Conservation (phyloP, 495 filamentous ascomycete species). For the Daldinia bambusicola region DNA sequence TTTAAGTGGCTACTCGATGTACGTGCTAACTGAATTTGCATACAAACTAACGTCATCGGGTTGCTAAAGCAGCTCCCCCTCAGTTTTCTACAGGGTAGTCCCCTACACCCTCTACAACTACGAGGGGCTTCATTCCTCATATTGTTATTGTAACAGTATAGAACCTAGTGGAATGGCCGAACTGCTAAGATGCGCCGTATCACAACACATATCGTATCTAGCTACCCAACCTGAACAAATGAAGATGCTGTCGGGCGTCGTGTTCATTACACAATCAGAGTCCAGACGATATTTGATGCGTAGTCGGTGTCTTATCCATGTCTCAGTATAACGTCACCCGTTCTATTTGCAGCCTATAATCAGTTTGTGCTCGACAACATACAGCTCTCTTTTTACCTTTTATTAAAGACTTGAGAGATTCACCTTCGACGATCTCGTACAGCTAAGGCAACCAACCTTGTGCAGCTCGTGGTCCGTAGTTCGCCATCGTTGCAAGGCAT, state of each 20-base stretch:
- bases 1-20: slow-evolving; percentile 18
- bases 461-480: neutral
- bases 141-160: neutral
- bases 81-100: neutral
- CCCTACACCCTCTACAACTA: neutral
- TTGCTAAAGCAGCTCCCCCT: slow-evolving; percentile 20
- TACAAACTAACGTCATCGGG: slow-evolving; percentile 16
- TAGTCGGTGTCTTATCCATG: neutral
- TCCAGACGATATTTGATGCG: slow-evolving; percentile 5
- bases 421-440: neutral
- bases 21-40: slow-evolving; percentile 28
- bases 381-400: neutral
- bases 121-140: neutral
- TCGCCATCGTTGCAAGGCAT: slow-evolving; percentile 12
- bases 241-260: slow-evolving; percentile 17
- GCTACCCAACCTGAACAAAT: slow-evolving; percentile 9
- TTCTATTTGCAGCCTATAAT: slow-evolving; percentile 10
- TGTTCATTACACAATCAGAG: slow-evolving; percentile 7
- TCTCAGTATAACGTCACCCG: slow-evolving; percentile 18
- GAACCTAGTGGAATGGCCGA: neutral
- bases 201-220: neutral
- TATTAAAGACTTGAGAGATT: slow-evolving; percentile 1
- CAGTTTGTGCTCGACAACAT: neutral
- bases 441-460: neutral
- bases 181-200: neutral